Evolutionary conservation across 768 basidiomycete species (phyloP), one percentile per base, ranked within the genome.

Genomic region (Hemileccinum impolitum): DNA sequence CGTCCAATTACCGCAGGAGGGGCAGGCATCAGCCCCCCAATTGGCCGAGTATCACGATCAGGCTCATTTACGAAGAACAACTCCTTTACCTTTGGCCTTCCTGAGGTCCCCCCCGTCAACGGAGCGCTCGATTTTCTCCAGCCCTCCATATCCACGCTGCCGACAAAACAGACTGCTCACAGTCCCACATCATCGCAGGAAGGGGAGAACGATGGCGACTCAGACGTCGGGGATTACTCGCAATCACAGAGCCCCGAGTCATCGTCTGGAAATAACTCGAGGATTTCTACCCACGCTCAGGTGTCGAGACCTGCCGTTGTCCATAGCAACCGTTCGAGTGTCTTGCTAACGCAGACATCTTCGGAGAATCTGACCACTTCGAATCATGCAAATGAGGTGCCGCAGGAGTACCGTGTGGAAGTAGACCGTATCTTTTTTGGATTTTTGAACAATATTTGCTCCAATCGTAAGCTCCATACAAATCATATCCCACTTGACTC

Each of bases 391-490:
- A 79, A 79, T 50, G 88, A 90, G 59, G 78, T 92, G 40, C 88
- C 90, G 6, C 77, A 81, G 50, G 94, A 95, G 65, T 87, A 92
- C 58, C 79, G 82, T 48, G 69, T 73, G 17, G 86, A 90, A 60
- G 85, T 98, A 44, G 93, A 96, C 68, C 81, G 84, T 54, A 84
- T 96, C 61, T 96, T 98, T 70, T 84, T 93, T 62, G 83, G 87
- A 55, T 98, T 90, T 63, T 71, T 98, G 57, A 93, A 86, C 63
- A 80, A 75, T 45, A 80, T 90, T 46, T 98, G 94, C 70, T 94
- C 91, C 17, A 90, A 96, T 66, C 66, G 93, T 94, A 66, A 70
- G 89, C 75, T 43, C 47, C 52, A 42, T 49, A 47, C 45, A 31
- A 43, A 14, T 30, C 3, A 40, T 48, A 36, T 38, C 39, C 26